These are phyloP conservation scores for Leccinum arenicola DNA, from an alignment of 768 basidiomycete genomes.

Conservation along the genomic window DNA sequence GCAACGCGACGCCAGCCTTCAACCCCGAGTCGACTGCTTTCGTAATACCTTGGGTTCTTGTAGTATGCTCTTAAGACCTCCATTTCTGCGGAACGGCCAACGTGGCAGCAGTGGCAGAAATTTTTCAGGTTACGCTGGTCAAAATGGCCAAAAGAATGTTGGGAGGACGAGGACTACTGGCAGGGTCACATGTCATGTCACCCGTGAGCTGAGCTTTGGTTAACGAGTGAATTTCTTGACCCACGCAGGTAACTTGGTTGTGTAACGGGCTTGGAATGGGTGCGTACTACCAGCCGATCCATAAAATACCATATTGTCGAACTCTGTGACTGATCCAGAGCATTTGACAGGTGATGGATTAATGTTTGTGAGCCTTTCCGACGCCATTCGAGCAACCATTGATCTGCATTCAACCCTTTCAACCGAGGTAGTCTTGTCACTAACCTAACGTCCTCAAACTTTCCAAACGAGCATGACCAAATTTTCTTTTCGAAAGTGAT, in stretches of 20 bases:
- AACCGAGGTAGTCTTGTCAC: neutral
- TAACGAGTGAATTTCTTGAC: too few species aligned
- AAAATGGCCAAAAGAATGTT: neutral
- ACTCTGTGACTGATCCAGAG: neutral
- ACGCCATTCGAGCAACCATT: neutral
- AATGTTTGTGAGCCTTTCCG: neutral
- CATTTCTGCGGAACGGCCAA: neutral
- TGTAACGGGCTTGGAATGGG: neutral
- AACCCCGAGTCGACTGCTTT: neutral
- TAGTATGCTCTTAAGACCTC: too few species aligned
- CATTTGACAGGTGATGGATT: neutral
- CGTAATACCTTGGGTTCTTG: neutral
- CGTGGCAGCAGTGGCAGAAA: neutral
- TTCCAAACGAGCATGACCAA: neutral
- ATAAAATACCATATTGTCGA: neutral
- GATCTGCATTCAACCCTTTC: neutral
- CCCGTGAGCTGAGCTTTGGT: too few species aligned
- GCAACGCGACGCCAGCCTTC: neutral
- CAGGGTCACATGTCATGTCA: neutral
- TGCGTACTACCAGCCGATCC: neutral
- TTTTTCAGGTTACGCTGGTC: neutral
- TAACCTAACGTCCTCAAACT: neutral
- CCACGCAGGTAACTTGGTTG: neutral
- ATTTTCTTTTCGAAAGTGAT: neutral
- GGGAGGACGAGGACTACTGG: neutral